Evolutionary conservation across 345 rosid species (phyloP), one percentile per base, ranked within the genome.

Genomic region (Camelina hispida): DNA sequence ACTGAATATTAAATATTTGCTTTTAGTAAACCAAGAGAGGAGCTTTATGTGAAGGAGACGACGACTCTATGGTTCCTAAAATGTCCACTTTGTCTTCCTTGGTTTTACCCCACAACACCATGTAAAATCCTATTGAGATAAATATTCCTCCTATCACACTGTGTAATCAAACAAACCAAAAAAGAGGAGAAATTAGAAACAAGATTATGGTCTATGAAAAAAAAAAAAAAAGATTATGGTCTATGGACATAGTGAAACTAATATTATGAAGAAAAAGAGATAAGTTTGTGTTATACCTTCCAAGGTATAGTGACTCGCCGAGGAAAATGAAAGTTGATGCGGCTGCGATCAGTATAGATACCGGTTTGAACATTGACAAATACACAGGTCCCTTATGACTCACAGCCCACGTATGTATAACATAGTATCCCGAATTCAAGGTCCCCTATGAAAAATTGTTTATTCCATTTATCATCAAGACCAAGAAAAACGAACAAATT

Each of bases 31-130:
- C 81, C 80, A 90, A 78, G n/a, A 90, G 80, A 60, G 91, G 93
- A 13, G 54, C 80, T 65, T 84, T 82, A 38, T 81, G 68, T 15
- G 79, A 44, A 28, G 89, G 62, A 68, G 77, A 55, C 3, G 77
- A 55, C 3, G 77, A 54, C 32, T 71, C 84, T 42, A 35, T 67
- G 53, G 52, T 22, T 55, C n/a, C 23, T 76, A 63, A 2, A 54
- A 23, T 73, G 50, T 84, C 86, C 7, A 18, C 71, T 64, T 80
- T 65, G 37, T 71, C 82, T 73, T 93, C 93, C 63, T 86, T 91
- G 14, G 83, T 62, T 78, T 93, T 91, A 13, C 97, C 96, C 98
- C 98, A 93, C 80, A 93, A 83, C 8, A 91, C 91, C 6, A 84
- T 85, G 58, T 91, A 91, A 73, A 93, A 93, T 23, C 98, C 93